These are phyloP conservation scores for Fusarium robinianum DNA, from an alignment of 2,329 filamentous ascomycete species.

Conservation along the genomic window DNA sequence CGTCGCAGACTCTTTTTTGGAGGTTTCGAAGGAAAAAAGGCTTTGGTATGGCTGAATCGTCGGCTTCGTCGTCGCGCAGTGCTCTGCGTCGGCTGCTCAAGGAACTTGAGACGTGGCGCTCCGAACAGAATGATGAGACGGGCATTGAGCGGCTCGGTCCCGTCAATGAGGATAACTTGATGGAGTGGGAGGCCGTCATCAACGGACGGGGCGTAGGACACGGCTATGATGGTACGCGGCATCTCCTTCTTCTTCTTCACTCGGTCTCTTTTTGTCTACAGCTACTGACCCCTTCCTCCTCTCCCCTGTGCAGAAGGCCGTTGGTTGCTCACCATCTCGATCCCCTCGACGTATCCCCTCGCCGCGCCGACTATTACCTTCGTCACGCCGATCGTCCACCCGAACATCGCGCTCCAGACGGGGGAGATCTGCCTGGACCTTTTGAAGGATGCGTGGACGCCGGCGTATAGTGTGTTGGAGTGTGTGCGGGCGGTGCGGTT, in stretches of 20 bases:
- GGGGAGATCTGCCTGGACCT: slow-evolving; percentile 96
- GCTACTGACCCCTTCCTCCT: slow-evolving; percentile 4
- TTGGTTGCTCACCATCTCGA: slow-evolving; percentile 78
- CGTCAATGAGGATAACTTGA: slow-evolving; percentile 56
- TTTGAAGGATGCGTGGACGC: slow-evolving; percentile 78
- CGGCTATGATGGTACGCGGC: slow-evolving; percentile 59
- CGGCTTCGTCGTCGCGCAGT: slow-evolving; percentile 43
- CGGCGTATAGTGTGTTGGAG: slow-evolving; percentile 79
- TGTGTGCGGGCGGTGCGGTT: slow-evolving; percentile 74
- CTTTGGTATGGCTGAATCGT: slow-evolving; percentile 26
- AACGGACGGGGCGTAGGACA: slow-evolving; percentile 59
- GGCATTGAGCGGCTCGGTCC: slow-evolving; percentile 65
- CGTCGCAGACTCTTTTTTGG: no score
- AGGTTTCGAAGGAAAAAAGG: no score
- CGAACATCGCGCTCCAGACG: slow-evolving; percentile 71
- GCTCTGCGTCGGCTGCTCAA: slow-evolving; percentile 62
- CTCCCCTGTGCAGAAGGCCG: slow-evolving; percentile 59
- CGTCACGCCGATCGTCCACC: slow-evolving; percentile 81
- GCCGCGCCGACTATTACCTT: slow-evolving; percentile 79
- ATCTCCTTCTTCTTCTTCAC: neutral
- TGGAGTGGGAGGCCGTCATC: slow-evolving; percentile 64
- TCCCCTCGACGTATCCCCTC: slow-evolving; percentile 80
- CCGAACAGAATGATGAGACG: slow-evolving; percentile 52
- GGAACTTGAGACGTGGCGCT: slow-evolving; percentile 59
- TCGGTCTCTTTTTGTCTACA: neutral